A percentile compares a stretch with the other conserved stretches of the same genome.
These are phyloP conservation scores for Podila horticola DNA, from an alignment of 192 early-diverging fungal species.

Conservation along the genomic window DNA sequence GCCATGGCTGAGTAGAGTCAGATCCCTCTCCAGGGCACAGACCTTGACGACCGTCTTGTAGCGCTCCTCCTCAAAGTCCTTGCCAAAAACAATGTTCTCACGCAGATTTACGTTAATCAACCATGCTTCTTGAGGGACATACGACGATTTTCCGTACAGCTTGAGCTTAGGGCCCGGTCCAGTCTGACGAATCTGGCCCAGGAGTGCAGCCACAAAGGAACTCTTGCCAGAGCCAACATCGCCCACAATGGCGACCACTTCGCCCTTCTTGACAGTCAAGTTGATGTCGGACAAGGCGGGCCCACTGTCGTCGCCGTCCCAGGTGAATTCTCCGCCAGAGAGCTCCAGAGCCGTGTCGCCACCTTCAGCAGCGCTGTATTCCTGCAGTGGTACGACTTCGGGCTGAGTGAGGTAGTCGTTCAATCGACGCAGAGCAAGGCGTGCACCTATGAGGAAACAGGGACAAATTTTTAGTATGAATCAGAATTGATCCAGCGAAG, in stretches of 20 bases:
- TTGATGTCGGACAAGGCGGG: slow-evolving; percentile 47
- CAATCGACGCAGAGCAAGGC: slow-evolving; percentile 22
- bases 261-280: slow-evolving; percentile 49
- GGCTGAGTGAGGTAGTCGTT: slow-evolving; percentile 29
- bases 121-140: slow-evolving; percentile 87
- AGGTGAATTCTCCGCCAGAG: slow-evolving; percentile 52
- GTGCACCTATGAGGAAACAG: slow-evolving; percentile 52
- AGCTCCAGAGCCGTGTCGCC: slow-evolving; percentile 21
- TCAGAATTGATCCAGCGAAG: slow-evolving; percentile 6
- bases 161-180: slow-evolving; percentile 25
- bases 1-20: slow-evolving; percentile 74
- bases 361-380: slow-evolving; percentile 34
- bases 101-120: slow-evolving; percentile 78
- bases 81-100: slow-evolving; percentile 77
- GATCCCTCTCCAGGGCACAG: slow-evolving; percentile 82
- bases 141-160: slow-evolving; percentile 75
- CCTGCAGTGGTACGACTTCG: slow-evolving; percentile 62
- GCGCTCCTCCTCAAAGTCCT: slow-evolving; percentile 59
- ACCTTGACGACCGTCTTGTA: slow-evolving; percentile 65
- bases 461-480: slow-evolving; percentile 34
- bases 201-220: slow-evolving; percentile 78
- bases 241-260: slow-evolving; percentile 82
- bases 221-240: slow-evolving; percentile 86
- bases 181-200: slow-evolving; percentile 59
- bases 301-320: slow-evolving; percentile 70